Evolutionary conservation across 352 stramenopile genomes (phyloP), one percentile per base, ranked within the genome.

Genomic region (Proteromonas lacertae): DNA sequence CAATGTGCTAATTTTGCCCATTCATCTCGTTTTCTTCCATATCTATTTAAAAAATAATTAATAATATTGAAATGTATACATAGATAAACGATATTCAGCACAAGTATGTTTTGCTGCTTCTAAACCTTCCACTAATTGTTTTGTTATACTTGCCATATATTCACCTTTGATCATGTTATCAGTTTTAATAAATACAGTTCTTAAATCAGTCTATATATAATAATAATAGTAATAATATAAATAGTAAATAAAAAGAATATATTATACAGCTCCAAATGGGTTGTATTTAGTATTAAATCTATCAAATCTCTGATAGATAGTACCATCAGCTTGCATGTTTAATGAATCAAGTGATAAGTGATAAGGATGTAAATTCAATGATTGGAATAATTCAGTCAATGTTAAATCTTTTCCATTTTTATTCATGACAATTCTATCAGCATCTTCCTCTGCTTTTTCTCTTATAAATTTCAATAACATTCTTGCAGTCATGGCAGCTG

Each of bases 281-380:
- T 90, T 93, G 57, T 96, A 96, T 59, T 97, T 96, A 29, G 86
- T 57, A 53, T 97, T 96, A 51, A 97, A 97, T 25, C 88, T 80
- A 50, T 97, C 86, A 56, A 96, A 97, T 20, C 50, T 64, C n/a
- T n/a, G n/a, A 46, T 94, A 80, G 59, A 96, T 95, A 30, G 75
- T 92, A 52, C 95, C 92, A 60, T 88, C 84, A n/a, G 84, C 82
- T 47, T 96, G 66, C 56, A 96, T 93, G 57, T 94, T 78, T 25
- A 97, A 70, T 26, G 81, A 93, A 52, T 97, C 82, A 38, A 96
- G 89, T 32, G 73, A 93, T 33, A 97, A 56, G 48, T 95, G 78
- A 51, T 96, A 92, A 2, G 76, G 74, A 32, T 83, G 90, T 22
- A 96, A 60, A 1, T 61, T 73, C 21, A 89, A 57, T 35, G 64